These are phyloP conservation scores for Coemansia asiatica DNA, from an alignment of 192 early-diverging fungal genomes.

Conservation along the genomic window DNA sequence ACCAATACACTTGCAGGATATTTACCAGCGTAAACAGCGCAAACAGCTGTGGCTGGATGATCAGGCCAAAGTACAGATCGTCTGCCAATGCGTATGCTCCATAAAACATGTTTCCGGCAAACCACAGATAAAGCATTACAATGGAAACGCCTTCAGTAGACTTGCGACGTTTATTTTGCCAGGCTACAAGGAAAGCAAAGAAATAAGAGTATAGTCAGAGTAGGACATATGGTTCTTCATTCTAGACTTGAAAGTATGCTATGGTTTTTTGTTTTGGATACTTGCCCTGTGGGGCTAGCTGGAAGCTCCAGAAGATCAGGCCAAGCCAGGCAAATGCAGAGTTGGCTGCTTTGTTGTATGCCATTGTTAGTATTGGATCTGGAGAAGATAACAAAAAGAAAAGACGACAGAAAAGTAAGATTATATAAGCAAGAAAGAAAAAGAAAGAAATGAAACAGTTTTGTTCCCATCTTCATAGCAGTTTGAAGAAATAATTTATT, in stretches of 20 bases:
- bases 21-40: conserved; percentile 47
- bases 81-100: conserved; percentile 44
- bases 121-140: conserved; percentile 53
- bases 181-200: conserved; percentile 27
- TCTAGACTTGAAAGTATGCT: background rate
- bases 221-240: conserved; percentile 25
- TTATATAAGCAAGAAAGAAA: background rate
- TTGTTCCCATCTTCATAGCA: no score
- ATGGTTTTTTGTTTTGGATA: conserved; percentile 12
- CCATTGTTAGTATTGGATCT: conserved; percentile 15
- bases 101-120: conserved; percentile 40
- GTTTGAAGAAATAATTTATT: no score
- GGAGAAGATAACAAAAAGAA: background rate
- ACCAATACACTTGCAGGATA: conserved; percentile 49
- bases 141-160: conserved; percentile 51
- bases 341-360: conserved; percentile 47
- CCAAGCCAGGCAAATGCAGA: conserved; percentile 49
- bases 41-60: conserved; percentile 54
- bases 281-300: conserved; percentile 56
- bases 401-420: background rate
- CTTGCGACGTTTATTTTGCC: conserved; percentile 52
- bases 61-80: conserved; percentile 37
- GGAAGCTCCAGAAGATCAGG: conserved; percentile 52
- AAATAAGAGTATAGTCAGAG: background rate
- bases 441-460: conserved; percentile 4